phyloP scores from a whole-genome alignment of 2,329 filamentous ascomycete genomes.

The Zymoseptoria passerinii region DNA sequence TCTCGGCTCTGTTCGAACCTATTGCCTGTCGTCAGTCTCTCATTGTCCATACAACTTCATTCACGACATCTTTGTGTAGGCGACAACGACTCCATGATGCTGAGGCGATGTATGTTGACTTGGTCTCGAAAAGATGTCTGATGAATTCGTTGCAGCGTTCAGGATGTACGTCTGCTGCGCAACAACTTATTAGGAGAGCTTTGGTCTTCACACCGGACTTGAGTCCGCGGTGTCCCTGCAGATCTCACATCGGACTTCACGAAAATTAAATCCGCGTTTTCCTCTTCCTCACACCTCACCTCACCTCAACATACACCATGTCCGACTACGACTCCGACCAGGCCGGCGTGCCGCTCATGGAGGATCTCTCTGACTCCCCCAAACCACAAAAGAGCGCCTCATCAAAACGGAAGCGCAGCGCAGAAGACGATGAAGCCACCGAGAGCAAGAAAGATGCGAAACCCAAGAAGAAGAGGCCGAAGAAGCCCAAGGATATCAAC shows the following conservation, averaged over 20 bases:
- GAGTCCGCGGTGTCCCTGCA: not conserved
- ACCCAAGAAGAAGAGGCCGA: conserved; percentile 54
- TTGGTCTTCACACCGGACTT: no score
- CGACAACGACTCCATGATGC: no score
- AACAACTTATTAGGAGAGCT: no score
- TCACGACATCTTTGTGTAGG: no score
- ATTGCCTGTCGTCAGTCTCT: no score
- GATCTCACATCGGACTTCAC: not conserved
- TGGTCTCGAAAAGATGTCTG: no score
- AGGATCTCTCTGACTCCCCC: conserved; percentile 31
- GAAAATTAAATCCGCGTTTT: not conserved
- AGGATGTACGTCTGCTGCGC: no score
- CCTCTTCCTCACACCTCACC: no score
- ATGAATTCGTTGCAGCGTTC: no score
- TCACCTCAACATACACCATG: conserved; percentile 27
- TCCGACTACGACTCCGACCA: conserved; percentile 37
- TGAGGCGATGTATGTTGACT: no score
- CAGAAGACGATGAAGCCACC: conserved; percentile 25
- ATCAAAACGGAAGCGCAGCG: conserved; percentile 36
- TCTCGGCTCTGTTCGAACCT: no score
- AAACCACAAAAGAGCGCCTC: conserved; percentile 20
- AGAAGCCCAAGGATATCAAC: conserved; percentile 54
- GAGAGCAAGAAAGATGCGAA: conserved; percentile 33
- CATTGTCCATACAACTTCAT: no score
- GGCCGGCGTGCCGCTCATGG: conserved; percentile 38